Evolutionary conservation across 169 alveolate species (phyloP).

Genomic region (Plasmodium malariae): DNA sequence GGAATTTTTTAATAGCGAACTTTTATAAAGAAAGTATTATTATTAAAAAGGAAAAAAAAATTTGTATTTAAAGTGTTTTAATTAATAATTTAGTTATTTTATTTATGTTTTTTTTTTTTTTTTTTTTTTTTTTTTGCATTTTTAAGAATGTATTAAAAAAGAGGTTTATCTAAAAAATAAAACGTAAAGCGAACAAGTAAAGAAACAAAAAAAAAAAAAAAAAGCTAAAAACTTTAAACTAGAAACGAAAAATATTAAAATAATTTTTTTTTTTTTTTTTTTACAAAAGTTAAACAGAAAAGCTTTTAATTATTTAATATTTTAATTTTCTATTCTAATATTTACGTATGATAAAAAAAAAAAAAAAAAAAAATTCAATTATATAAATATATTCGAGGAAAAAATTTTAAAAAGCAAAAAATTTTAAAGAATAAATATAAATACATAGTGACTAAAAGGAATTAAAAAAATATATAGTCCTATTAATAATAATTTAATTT

Average conservation of each 20-base stretch:
- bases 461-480: neutral
- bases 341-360: neutral
- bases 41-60: neutral
- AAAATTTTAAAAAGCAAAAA: neutral
- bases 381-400: no score
- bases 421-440: neutral
- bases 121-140: conserved; percentile 9
- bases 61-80: neutral
- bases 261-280: neutral
- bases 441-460: neutral
- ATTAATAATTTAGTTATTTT: conserved; percentile 10
- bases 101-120: no score
- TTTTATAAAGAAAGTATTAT: conserved; percentile 20
- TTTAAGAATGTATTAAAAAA: neutral
- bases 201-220: conserved; percentile 8
- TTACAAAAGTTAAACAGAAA: conserved; percentile 11
- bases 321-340: no score
- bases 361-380: no score
- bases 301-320: neutral
- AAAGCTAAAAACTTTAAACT: neutral
- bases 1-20: neutral
- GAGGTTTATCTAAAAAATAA: neutral
- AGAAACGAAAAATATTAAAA: neutral
- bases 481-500: neutral
- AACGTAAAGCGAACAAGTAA: no score